phyloP scores from a whole-genome alignment of 768 basidiomycete genomes.

The Pisolithus tinctorius region DNA sequence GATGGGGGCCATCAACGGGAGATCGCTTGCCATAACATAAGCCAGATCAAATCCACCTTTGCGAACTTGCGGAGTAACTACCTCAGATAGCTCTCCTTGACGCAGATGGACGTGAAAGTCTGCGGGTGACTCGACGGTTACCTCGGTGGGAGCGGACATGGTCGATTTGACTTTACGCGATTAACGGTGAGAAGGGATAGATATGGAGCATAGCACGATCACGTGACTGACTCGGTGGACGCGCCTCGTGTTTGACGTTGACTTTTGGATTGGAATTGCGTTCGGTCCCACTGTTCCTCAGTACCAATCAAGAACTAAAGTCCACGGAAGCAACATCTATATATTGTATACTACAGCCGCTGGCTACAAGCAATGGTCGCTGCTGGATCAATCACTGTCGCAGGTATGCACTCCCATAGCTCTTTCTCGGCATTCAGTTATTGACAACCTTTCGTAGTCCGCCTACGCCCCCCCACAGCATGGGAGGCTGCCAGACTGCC shows the following conservation, averaged over 20 bases:
- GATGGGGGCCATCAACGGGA: slow-evolving; percentile 3
- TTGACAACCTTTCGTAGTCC: slow-evolving; percentile 45
- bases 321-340: neutral
- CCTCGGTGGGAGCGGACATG: slow-evolving; percentile 16
- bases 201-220: slow-evolving; percentile 14
- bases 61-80: slow-evolving; percentile 87
- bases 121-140: slow-evolving; percentile 48
- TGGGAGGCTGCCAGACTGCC: slow-evolving; percentile 86
- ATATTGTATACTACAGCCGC: neutral
- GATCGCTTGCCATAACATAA: slow-evolving; percentile 83
- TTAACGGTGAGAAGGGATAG: too few relatives aligned
- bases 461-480: slow-evolving; percentile 80
- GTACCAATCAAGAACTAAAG: neutral
- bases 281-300: neutral
- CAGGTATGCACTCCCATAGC: slow-evolving; percentile 41
- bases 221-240: slow-evolving; percentile 20
- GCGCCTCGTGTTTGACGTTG: slow-evolving; percentile 19
- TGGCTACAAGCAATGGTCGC: slow-evolving; percentile 51
- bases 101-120: slow-evolving; percentile 98
- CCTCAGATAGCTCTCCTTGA: slow-evolving; percentile 71
- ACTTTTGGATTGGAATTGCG: slow-evolving; percentile 21
- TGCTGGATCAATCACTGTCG: slow-evolving; percentile 84
- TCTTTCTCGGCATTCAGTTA: neutral
- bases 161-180: neutral
- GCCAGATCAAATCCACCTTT: slow-evolving; percentile 86